A percentile compares a stretch with the other conserved stretches of the same genome.
These are phyloP conservation scores for Marasmius tenuissimus DNA, from an alignment of 1,284 basidiomycete genomes.

Conservation along the genomic window DNA sequence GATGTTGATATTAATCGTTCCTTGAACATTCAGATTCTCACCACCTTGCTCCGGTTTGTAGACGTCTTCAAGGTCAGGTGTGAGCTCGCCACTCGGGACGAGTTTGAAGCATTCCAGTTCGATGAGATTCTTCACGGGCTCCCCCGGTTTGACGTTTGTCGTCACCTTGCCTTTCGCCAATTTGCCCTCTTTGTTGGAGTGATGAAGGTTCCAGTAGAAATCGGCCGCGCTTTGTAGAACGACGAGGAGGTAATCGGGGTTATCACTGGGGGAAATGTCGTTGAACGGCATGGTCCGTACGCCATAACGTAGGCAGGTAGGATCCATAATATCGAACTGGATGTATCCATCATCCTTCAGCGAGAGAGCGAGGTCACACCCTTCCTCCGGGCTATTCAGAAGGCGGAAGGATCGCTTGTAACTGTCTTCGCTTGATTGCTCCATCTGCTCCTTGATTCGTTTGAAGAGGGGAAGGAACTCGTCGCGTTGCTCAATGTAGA, in stretches of 20 bases:
- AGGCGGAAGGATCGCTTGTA: background rate
- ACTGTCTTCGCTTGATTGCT: background rate
- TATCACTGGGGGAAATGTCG: background rate
- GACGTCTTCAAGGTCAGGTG: background rate
- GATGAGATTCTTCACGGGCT: background rate
- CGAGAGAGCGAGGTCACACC: background rate
- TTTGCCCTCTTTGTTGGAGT: background rate
- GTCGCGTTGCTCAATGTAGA: background rate
- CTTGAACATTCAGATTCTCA: background rate
- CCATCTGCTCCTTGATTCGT: background rate
- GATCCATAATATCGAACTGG: slow-evolving; percentile 1
- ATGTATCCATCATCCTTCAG: background rate
- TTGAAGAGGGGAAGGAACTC: slow-evolving; percentile 1
- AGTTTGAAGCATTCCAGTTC: slow-evolving; percentile 1
- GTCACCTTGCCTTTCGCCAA: too few species aligned
- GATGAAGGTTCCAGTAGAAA: slow-evolving; percentile 7
- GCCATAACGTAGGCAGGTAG: background rate
- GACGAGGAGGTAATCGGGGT: background rate
- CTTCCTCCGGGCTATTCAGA: background rate
- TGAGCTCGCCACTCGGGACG: background rate
- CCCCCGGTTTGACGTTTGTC: background rate
- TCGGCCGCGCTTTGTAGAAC: slow-evolving; percentile 4
- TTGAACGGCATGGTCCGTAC: background rate
- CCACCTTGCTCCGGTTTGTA: background rate
- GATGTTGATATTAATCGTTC: slow-evolving; percentile 11